Percentiles rank a stretch among this genome's conserved stretches.
Conservation (phyloP, 768 basidiomycete genomes). For the Phanerochaete carnosa region DNA sequence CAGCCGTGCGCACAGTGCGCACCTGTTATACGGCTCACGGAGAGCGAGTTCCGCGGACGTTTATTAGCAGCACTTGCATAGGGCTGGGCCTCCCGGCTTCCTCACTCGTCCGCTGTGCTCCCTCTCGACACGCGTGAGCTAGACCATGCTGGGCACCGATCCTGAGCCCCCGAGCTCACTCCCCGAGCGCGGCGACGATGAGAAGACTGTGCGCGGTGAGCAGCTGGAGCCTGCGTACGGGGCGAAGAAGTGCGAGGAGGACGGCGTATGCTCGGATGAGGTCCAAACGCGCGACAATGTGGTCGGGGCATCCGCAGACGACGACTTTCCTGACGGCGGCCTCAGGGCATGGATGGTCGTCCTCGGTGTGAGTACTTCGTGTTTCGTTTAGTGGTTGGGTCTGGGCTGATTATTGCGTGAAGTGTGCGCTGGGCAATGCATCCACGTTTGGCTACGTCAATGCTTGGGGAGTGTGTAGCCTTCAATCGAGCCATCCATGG, state of each 20-base stretch:
- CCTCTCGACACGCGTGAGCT: not conserved
- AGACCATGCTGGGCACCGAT: not conserved
- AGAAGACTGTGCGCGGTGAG: not conserved
- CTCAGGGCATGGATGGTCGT: slow-evolving; percentile 6
- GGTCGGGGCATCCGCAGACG: not conserved
- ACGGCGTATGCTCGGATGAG: not conserved
- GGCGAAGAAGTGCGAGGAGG: not conserved
- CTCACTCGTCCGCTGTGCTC: not conserved
- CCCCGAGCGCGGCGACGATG: not conserved
- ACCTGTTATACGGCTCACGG: too few species aligned
- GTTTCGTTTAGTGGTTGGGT: not conserved
- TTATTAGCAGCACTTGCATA: not conserved
- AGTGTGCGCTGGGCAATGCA: slow-evolving; percentile 34
- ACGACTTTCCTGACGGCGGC: slow-evolving; percentile 4
- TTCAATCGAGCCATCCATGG: not conserved
- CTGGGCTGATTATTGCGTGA: not conserved
- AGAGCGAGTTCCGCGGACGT: not conserved
- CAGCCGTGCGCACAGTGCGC: not conserved
- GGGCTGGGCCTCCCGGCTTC: not conserved
- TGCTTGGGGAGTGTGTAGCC: slow-evolving; percentile 61
- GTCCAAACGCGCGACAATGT: not conserved
- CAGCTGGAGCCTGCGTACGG: not conserved
- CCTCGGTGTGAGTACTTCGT: not conserved
- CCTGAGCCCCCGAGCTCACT: not conserved
- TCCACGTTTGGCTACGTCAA: slow-evolving; percentile 68